Evolutionary conservation across 78 protist genomes (phyloP).

Genomic region (Dictyostelium citrinum): DNA sequence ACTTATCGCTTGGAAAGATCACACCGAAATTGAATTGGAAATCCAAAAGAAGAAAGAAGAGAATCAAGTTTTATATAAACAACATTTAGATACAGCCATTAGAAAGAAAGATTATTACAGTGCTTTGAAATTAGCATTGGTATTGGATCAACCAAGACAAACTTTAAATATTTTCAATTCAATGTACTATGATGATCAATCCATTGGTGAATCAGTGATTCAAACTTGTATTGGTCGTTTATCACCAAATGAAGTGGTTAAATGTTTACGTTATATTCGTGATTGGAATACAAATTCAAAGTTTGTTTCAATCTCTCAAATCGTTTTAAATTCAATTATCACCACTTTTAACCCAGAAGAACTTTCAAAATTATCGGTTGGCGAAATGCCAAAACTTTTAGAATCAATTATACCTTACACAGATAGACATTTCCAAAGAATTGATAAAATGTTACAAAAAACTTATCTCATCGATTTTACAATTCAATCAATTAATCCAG

Average conservation of each 20-base stretch:
- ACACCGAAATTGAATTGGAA: constrained; percentile 59
- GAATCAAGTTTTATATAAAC: constrained; percentile 17
- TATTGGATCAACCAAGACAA: constrained; percentile 83
- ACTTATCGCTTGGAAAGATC: constrained; percentile 82
- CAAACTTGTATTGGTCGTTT: not conserved
- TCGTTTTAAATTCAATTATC: constrained; percentile 19
- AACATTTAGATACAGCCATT: constrained; percentile 37
- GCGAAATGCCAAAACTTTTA: constrained; percentile 30
- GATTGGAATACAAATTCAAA: constrained; percentile 95
- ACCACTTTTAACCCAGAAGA: not conserved
- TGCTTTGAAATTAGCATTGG: constrained; percentile 78
- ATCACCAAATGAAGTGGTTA: constrained; percentile 15
- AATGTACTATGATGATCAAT: constrained; percentile 19
- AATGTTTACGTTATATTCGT: constrained; percentile 72
- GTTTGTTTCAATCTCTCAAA: constrained; percentile 29
- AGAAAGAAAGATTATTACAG: constrained; percentile 27
- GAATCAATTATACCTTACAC: constrained; percentile 92
- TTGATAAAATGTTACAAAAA: constrained; percentile 76
- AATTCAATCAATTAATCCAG: constrained; percentile 34
- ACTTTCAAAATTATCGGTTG: not conserved
- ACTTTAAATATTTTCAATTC: constrained; percentile 19
- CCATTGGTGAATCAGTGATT: not conserved
- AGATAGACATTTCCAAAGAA: constrained; percentile 89
- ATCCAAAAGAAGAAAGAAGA: constrained; percentile 53
- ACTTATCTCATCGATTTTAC: constrained; percentile 80